These are phyloP conservation scores for Rosa persica DNA, from an alignment of 306 rosid genomes.

Conservation along the genomic window DNA sequence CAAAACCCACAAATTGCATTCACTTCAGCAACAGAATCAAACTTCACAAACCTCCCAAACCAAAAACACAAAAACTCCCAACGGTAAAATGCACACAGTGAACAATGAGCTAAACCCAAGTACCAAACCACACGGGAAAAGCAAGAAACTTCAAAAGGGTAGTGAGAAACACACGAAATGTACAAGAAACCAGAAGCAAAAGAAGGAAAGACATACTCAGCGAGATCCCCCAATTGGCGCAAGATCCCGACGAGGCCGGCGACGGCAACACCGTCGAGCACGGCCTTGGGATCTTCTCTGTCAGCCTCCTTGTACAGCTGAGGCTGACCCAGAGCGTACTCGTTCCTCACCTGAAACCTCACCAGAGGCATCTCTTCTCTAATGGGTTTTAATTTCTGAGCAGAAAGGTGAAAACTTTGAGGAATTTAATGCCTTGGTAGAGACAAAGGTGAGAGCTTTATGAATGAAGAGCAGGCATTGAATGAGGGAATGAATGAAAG, in stretches of 20 bases:
- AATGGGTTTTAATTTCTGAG: conserved; percentile 6
- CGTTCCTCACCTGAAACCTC: conserved; percentile 74
- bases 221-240: conserved; percentile 97
- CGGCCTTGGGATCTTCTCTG: conserved; percentile 92
- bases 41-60: background rate
- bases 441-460: conserved; percentile 12
- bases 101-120: conserved; percentile 5
- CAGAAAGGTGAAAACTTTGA: background rate
- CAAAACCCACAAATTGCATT: background rate
- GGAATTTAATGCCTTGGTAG: background rate
- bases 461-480: conserved; percentile 27
- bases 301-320: conserved; percentile 60
- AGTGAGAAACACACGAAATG: background rate
- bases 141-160: conserved; percentile 4
- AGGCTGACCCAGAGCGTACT: conserved; percentile 64
- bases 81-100: background rate
- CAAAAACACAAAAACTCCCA: background rate
- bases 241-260: conserved; percentile 98
- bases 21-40: background rate
- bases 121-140: background rate
- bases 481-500: conserved; percentile 30
- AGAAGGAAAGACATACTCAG: conserved; percentile 58
- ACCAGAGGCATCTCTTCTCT: conserved; percentile 68
- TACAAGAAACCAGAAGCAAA: no score
- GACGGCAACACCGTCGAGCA: conserved; percentile 81